Percentiles rank a stretch among this genome's conserved stretches.
Conservation (phyloP, 2,329 filamentous ascomycete genomes). For the Clonostachys sp. region DNA sequence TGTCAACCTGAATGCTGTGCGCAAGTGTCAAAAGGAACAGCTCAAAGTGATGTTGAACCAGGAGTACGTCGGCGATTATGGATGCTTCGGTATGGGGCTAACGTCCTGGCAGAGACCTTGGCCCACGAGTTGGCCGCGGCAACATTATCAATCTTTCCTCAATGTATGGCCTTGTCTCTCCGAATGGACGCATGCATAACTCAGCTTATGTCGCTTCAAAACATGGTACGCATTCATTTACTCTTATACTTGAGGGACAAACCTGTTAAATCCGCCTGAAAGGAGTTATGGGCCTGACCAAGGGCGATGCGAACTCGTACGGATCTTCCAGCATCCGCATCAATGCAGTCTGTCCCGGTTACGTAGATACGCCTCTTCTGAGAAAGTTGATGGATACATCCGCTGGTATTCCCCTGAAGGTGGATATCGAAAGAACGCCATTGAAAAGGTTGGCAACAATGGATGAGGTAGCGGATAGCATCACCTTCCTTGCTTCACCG, state of each 20-base stretch:
- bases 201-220: constrained; percentile 48
- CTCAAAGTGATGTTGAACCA: constrained; percentile 45
- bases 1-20: constrained; percentile 51
- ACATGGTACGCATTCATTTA: constrained; percentile 26
- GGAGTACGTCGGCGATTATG: constrained; percentile 23
- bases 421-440: not conserved
- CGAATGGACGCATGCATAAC: constrained; percentile 23
- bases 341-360: constrained; percentile 4
- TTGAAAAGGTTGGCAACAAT: not conserved
- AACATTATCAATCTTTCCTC: constrained; percentile 50
- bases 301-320: constrained; percentile 2
- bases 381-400: not conserved
- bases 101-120: constrained; percentile 18
- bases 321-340: constrained; percentile 2
- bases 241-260: no score
- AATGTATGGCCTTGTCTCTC: constrained; percentile 42
- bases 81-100: not conserved
- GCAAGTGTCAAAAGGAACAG: constrained; percentile 50
- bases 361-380: constrained; percentile 2
- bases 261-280: not conserved
- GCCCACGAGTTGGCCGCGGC: constrained; percentile 34
- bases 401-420: not conserved
- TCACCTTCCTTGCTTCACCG: constrained; percentile 2
- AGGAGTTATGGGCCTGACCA: constrained; percentile 5
- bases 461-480: constrained; percentile 4